phyloP scores from a whole-genome alignment of 106 monocot species.

The Dioscorea zingiberensis region DNA sequence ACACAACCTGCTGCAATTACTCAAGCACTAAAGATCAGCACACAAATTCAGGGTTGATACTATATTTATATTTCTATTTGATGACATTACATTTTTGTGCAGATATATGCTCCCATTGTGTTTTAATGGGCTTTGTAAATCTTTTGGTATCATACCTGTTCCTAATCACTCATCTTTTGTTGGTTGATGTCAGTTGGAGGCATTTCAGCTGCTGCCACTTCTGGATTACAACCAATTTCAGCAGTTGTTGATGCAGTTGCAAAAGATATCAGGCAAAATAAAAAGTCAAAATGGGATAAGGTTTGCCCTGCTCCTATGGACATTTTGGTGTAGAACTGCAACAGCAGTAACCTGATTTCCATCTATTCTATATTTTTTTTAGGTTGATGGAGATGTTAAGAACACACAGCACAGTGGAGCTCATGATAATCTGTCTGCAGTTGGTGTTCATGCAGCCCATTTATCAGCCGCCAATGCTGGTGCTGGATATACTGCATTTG shows the following conservation, averaged over 20 bases:
- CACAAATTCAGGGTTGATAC: constrained; percentile 39
- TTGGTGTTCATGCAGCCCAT: constrained; percentile 45
- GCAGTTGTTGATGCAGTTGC: constrained; percentile 25
- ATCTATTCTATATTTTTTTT: background rate
- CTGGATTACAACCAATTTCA: constrained; percentile 19
- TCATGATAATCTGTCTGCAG: constrained; percentile 38
- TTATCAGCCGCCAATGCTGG: constrained; percentile 72
- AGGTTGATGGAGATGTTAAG: constrained; percentile 80
- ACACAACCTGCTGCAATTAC: constrained; percentile 36
- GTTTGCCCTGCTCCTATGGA: constrained; percentile 16
- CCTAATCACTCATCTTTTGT: background rate
- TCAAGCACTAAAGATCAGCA: constrained; percentile 38
- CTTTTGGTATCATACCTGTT: background rate
- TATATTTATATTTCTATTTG: background rate
- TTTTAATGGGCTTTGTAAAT: background rate
- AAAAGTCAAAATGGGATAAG: constrained; percentile 99
- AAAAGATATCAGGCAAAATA: constrained; percentile 55
- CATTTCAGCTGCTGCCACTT: constrained; percentile 19
- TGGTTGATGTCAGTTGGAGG: constrained; percentile 12
- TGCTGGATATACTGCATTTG: constrained; percentile 91
- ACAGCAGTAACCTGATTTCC: no score
- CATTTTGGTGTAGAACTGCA: no score
- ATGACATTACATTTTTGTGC: background rate
- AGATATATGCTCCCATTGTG: background rate
- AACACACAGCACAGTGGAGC: constrained; percentile 34